A percentile compares a stretch with the other conserved stretches of the same genome.
phyloP scores from a whole-genome alignment of 2,329 filamentous ascomycete genomes.

The Hawksworthiomyces lignivorus region DNA sequence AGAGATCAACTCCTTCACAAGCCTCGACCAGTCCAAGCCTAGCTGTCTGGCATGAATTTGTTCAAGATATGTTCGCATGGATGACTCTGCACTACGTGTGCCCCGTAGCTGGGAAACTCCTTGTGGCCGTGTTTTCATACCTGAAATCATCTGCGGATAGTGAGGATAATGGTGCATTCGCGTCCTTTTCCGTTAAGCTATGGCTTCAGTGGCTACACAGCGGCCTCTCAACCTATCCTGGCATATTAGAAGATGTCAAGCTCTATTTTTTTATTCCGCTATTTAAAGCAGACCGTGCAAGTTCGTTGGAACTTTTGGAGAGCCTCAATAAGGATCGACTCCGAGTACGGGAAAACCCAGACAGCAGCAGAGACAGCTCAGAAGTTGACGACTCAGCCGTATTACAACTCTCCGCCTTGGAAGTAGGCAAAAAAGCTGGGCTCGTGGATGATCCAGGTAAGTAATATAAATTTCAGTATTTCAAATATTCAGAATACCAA shows the following conservation, averaged over 20 bases:
- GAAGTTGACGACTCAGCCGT: slow-evolving; percentile 46
- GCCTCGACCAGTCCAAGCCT: slow-evolving; percentile 11
- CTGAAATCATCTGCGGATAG: slow-evolving; percentile 28
- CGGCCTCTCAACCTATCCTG: slow-evolving; percentile 39
- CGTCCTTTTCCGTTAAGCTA: slow-evolving; percentile 28
- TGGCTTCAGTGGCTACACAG: slow-evolving; percentile 53
- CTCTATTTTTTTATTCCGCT: slow-evolving; percentile 56
- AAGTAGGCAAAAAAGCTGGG: slow-evolving; percentile 62
- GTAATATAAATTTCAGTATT: too few relatives aligned
- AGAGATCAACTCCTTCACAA: slow-evolving; percentile 15
- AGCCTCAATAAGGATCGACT: slow-evolving; percentile 40
- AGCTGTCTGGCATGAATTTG: slow-evolving; percentile 23
- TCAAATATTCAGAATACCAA: too few relatives aligned
- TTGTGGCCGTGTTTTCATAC: slow-evolving; percentile 48
- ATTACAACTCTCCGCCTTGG: slow-evolving; percentile 59
- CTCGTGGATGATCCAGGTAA: slow-evolving; percentile 60
- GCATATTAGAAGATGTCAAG: slow-evolving; percentile 54
- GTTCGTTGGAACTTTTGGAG: slow-evolving; percentile 50
- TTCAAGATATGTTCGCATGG: slow-evolving; percentile 38
- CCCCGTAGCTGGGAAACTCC: slow-evolving; percentile 52
- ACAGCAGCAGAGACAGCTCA: background rate
- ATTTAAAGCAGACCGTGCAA: slow-evolving; percentile 49
- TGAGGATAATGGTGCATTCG: slow-evolving; percentile 18
- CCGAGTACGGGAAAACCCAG: slow-evolving; percentile 4
- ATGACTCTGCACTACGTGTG: slow-evolving; percentile 48